Percentiles rank a stretch among this genome's conserved stretches.
Conservation (phyloP, 2,329 filamentous ascomycete species). For the Scytalidium lignicola region DNA sequence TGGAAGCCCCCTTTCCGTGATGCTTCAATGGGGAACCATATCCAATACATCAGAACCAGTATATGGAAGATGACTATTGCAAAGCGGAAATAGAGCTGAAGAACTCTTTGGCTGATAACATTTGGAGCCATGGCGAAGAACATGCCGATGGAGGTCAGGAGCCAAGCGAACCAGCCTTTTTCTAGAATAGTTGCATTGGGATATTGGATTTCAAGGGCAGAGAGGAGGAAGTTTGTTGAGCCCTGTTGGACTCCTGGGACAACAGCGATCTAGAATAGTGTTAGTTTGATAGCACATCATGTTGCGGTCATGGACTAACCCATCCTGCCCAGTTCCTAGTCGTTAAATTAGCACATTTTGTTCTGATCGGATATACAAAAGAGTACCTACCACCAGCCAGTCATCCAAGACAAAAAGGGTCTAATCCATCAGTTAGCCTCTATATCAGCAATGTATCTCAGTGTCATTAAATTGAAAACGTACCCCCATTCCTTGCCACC, state of each 20-base stretch:
- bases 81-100: constrained; percentile 33
- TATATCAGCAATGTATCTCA: neutral
- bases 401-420: constrained; percentile 35
- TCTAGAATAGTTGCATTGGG: constrained; percentile 26
- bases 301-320: constrained; percentile 10
- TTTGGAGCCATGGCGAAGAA: constrained; percentile 33
- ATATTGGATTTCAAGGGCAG: constrained; percentile 33
- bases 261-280: constrained; percentile 18
- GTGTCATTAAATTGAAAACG: constrained; percentile 4
- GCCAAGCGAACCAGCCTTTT: constrained; percentile 34
- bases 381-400: constrained; percentile 30
- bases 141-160: constrained; percentile 31
- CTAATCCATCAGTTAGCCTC: constrained; percentile 2
- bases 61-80: constrained; percentile 31
- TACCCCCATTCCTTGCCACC: constrained; percentile 31
- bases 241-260: constrained; percentile 36
- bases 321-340: constrained; percentile 31
- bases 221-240: constrained; percentile 34
- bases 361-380: neutral
- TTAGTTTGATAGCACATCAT: neutral
- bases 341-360: neutral
- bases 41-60: constrained; percentile 32
- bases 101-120: constrained; percentile 27
- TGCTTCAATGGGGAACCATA: constrained; percentile 34
- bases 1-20: constrained; percentile 28